phyloP scores from a whole-genome alignment of 129 eudicot species.

The Smallanthus sonchifolius region DNA sequence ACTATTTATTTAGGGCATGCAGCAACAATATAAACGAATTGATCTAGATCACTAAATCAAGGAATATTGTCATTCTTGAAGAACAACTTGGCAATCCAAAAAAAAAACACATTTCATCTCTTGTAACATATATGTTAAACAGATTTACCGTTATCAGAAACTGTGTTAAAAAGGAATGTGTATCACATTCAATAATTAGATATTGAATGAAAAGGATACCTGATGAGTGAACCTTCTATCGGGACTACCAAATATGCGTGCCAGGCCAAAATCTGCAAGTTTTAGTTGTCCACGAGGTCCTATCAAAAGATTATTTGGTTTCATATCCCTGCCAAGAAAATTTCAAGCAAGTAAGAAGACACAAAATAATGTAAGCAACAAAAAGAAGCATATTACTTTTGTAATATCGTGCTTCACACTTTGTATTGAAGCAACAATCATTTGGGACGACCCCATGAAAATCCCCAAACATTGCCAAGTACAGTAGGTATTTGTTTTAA shows the following conservation, averaged over 20 bases:
- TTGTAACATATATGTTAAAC: slow-evolving; percentile 6
- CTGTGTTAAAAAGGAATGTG: background rate
- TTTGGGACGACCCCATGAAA: background rate
- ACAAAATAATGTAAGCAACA: slow-evolving; percentile 1
- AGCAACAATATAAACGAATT: background rate
- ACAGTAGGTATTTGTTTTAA: background rate
- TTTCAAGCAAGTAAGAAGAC: slow-evolving; percentile 4
- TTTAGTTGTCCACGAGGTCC: slow-evolving; percentile 90
- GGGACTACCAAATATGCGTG: slow-evolving; percentile 94
- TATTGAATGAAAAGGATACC: slow-evolving; percentile 38
- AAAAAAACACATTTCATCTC: background rate
- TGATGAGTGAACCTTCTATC: slow-evolving; percentile 95
- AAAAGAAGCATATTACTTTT: background rate
- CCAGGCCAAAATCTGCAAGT: slow-evolving; percentile 95
- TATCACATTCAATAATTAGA: background rate
- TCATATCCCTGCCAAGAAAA: slow-evolving; percentile 73
- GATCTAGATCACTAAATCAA: background rate
- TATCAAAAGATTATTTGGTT: slow-evolving; percentile 90
- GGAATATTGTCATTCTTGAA: slow-evolving; percentile 1
- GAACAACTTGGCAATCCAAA: background rate
- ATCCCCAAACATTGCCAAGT: background rate
- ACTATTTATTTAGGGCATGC: background rate
- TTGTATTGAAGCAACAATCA: background rate
- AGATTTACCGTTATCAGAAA: background rate
- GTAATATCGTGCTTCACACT: background rate